A percentile compares a stretch with the other conserved stretches of the same genome.
Conservation (phyloP, 2,329 filamentous ascomycete species). For the Aspergillus felis region DNA sequence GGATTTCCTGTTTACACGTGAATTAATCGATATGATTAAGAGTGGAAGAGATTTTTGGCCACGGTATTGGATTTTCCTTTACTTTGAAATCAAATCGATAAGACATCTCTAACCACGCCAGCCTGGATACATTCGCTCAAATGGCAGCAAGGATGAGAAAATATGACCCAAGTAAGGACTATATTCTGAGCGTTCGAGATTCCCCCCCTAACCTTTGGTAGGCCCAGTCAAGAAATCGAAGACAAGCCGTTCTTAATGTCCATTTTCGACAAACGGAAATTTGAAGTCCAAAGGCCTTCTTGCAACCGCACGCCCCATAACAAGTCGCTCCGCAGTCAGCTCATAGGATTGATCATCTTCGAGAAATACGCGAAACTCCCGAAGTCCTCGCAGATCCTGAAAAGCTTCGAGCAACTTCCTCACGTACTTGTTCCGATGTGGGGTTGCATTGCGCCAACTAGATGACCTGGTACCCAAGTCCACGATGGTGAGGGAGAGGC, state of each 20-base stretch:
- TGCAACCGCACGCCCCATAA: constrained; percentile 8
- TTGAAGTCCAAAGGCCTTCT: constrained; percentile 1
- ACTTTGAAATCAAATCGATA: background rate
- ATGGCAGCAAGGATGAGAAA: background rate
- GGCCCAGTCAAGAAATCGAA: background rate
- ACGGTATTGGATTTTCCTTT: background rate
- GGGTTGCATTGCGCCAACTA: background rate
- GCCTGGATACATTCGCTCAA: background rate
- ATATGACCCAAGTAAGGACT: background rate
- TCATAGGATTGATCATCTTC: constrained; percentile 17
- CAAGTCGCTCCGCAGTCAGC: constrained; percentile 10
- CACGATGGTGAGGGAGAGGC: constrained; percentile 17
- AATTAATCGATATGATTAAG: background rate
- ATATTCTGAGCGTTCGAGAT: background rate
- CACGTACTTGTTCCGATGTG: constrained; percentile 13
- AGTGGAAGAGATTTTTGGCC: background rate
- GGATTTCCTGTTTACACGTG: background rate
- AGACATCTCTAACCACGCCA: background rate
- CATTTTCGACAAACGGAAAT: background rate
- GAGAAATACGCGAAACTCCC: constrained; percentile 17
- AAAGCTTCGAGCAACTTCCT: constrained; percentile 18
- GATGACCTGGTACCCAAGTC: constrained; percentile 12
- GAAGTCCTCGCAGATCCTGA: constrained; percentile 13
- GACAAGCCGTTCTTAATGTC: background rate
- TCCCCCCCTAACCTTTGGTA: background rate